phyloP scores from a whole-genome alignment of 2,329 filamentous ascomycete species.

The Hirsutella minnesotensis region DNA sequence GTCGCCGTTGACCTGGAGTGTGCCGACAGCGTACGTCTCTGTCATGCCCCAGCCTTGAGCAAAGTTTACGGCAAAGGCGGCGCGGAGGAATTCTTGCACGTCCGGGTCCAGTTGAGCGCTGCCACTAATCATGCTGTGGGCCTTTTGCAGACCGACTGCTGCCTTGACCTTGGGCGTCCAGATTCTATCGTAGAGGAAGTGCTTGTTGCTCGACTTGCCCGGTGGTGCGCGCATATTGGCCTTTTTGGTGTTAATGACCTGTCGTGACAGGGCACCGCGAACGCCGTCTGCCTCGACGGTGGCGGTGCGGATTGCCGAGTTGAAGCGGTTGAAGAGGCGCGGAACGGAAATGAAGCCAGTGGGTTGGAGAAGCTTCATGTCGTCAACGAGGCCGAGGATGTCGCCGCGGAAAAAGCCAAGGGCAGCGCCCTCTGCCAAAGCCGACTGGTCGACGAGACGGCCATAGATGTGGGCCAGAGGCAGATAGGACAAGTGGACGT shows the following conservation, averaged over 20 bases:
- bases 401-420: constrained; percentile 95
- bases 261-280: constrained; percentile 68
- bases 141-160: constrained; percentile 70
- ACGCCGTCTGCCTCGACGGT: constrained; percentile 72
- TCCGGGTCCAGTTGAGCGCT: constrained; percentile 83
- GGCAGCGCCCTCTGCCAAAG: constrained; percentile 57
- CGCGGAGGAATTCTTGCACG: constrained; percentile 78
- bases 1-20: constrained; percentile 60
- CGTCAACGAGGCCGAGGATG: constrained; percentile 74
- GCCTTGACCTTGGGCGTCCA: constrained; percentile 80
- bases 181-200: constrained; percentile 72
- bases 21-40: constrained; percentile 73
- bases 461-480: constrained; percentile 92
- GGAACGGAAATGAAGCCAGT: constrained; percentile 82
- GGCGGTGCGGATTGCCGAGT: constrained; percentile 64
- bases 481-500: constrained; percentile 73
- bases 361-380: constrained; percentile 77
- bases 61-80: constrained; percentile 69
- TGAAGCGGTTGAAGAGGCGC: constrained; percentile 83
- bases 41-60: constrained; percentile 88
- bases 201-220: constrained; percentile 66
- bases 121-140: constrained; percentile 67
- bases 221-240: constrained; percentile 61
- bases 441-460: constrained; percentile 67
- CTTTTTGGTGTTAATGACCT: constrained; percentile 69